phyloP scores from a whole-genome alignment of 225 moss, liverwort and hornwort species.

The Neckera pumila region DNA sequence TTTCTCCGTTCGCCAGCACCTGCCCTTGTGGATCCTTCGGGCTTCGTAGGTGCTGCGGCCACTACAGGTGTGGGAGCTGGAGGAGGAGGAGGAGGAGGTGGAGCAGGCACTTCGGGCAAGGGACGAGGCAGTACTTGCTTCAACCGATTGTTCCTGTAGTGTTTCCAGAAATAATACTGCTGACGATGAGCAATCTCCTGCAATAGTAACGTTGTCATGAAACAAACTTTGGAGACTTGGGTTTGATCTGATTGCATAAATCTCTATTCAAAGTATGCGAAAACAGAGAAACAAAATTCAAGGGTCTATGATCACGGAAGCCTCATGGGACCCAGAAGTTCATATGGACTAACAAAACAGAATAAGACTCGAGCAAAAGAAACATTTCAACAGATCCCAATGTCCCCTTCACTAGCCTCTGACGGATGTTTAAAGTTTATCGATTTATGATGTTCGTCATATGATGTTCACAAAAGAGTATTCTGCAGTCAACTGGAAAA shows the following conservation, averaged over 20 bases:
- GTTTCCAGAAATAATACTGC: conserved; percentile 78
- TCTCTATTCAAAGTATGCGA: neutral
- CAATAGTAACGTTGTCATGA: neutral
- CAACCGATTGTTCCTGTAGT: conserved; percentile 83
- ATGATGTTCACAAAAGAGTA: neutral
- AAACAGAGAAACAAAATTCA: neutral
- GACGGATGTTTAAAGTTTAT: neutral
- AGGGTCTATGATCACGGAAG: neutral
- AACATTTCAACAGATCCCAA: neutral
- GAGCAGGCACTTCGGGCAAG: conserved; percentile 68
- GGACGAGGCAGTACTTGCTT: conserved; percentile 62
- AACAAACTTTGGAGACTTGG: neutral
- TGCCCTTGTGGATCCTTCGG: conserved; percentile 74
- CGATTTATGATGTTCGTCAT: neutral
- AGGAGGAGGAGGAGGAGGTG: conserved; percentile 14
- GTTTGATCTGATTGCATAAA: neutral
- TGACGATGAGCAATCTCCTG: conserved; percentile 96
- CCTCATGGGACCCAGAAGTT: neutral
- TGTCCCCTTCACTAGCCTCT: neutral
- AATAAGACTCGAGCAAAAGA: neutral
- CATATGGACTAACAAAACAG: neutral
- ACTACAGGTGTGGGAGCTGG: conserved; percentile 49
- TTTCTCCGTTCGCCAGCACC: conserved; percentile 88
- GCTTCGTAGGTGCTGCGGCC: conserved; percentile 48
- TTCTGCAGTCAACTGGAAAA: neutral